A percentile compares a stretch with the other conserved stretches of the same genome.
Evolutionary conservation across 371 early-diverging fungal species (phyloP).

Genomic region (Batkoa obscura): DNA sequence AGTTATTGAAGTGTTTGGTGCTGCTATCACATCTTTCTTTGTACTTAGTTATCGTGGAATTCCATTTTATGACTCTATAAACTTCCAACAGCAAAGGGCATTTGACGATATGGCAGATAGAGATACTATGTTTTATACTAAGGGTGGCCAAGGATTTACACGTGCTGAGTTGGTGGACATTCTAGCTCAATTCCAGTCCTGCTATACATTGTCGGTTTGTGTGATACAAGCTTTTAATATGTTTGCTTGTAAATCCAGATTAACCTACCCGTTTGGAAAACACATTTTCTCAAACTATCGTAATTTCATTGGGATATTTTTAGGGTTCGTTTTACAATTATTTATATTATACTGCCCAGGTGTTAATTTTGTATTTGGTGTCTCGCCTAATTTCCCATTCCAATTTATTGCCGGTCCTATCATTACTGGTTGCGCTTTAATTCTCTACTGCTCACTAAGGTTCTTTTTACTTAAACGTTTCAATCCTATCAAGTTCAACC

Average conservation of each 20-base stretch:
- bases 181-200: constrained; percentile 49
- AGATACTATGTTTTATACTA: constrained; percentile 15
- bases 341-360: constrained; percentile 68
- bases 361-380: constrained; percentile 50
- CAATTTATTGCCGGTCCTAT: constrained; percentile 62
- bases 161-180: constrained; percentile 16
- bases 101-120: constrained; percentile 25
- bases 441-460: constrained; percentile 48
- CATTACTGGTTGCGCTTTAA: constrained; percentile 52
- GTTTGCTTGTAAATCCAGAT: constrained; percentile 73
- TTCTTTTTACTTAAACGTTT: constrained; percentile 28
- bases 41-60: constrained; percentile 28
- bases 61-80: constrained; percentile 12
- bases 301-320: constrained; percentile 39
- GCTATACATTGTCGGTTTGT: constrained; percentile 60
- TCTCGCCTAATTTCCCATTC: constrained; percentile 32
- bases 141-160: constrained; percentile 22
- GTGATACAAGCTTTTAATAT: constrained; percentile 79
- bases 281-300: constrained; percentile 60
- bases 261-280: constrained; percentile 48
- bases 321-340: constrained; percentile 36
- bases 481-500: constrained; percentile 36
- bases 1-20: constrained; percentile 54
- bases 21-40: constrained; percentile 51
- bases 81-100: too few relatives aligned